A percentile compares a stretch with the other conserved stretches of the same genome.
These are phyloP conservation scores for Pythium folliculosum DNA, from an alignment of 352 stramenopile genomes.

Conservation along the genomic window DNA sequence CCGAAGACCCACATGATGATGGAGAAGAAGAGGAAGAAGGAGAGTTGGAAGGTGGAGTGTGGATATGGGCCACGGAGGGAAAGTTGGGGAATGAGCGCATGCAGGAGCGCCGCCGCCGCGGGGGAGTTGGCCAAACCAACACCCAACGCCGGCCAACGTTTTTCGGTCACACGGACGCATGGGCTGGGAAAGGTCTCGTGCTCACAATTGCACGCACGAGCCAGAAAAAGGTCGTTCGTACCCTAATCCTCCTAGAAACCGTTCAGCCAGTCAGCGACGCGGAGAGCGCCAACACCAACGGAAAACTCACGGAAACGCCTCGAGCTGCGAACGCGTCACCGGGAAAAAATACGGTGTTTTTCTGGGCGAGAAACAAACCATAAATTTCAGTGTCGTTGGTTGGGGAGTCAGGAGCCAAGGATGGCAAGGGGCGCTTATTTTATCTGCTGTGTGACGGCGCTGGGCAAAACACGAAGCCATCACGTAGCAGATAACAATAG, in stretches of 20 bases:
- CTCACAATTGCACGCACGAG: constrained; percentile 9
- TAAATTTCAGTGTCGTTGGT: background rate
- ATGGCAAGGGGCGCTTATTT: no score
- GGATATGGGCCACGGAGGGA: background rate
- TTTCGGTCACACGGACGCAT: background rate
- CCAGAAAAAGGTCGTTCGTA: constrained; percentile 6
- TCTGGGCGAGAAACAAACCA: background rate
- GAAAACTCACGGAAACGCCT: constrained; percentile 21
- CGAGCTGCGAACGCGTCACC: background rate
- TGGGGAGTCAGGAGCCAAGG: background rate
- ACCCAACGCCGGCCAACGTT: background rate
- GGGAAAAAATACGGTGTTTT: background rate
- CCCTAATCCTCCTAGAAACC: constrained; percentile 6
- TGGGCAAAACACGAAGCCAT: background rate
- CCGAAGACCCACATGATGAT: constrained; percentile 80
- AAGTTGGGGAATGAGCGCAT: constrained; percentile 22
- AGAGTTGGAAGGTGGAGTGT: background rate
- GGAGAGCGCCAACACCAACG: constrained; percentile 20
- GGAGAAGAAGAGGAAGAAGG: background rate
- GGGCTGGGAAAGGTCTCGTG: background rate
- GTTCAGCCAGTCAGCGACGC: constrained; percentile 18
- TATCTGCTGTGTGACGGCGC: background rate
- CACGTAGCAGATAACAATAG: background rate
- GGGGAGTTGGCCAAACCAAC: background rate
- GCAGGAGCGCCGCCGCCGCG: background rate